Conservation (phyloP, 306 rosid species). For the Myrica gale region DNA sequence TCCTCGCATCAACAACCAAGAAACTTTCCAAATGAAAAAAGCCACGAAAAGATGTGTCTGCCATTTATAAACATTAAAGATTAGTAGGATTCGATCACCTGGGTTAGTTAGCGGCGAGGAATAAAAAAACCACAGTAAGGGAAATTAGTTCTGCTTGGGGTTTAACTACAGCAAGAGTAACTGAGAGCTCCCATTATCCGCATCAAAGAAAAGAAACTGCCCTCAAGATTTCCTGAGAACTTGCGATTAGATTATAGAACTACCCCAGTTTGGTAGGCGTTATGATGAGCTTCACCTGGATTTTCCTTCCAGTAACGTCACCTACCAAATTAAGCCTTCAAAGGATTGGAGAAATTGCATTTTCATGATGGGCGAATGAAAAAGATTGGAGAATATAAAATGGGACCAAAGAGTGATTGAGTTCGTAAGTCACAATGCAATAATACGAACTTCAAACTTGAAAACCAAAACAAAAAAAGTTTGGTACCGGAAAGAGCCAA, state of each 20-base stretch:
- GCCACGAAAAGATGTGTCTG: not conserved
- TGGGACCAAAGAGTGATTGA: not conserved
- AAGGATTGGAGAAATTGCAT: constrained; percentile 10
- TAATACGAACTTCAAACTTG: not conserved
- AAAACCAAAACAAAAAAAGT: not conserved
- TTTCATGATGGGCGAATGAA: not conserved
- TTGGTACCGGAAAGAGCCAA: not conserved
- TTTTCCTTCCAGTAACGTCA: not conserved
- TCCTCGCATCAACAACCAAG: not conserved
- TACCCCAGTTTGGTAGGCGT: not conserved
- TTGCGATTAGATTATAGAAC: not conserved
- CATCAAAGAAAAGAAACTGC: not conserved
- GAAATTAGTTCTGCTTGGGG: not conserved
- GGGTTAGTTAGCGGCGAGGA: not conserved
- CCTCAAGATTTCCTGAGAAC: not conserved
- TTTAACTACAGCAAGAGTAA: not conserved
- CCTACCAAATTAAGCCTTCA: constrained; percentile 1
- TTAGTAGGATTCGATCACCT: not conserved
- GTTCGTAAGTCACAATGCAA: not conserved
- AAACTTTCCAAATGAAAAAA: not conserved
- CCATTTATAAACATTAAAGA: not conserved
- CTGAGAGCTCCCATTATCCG: not conserved
- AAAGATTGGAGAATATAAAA: not conserved
- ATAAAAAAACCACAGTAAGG: not conserved
- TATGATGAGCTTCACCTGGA: not conserved